Percentiles rank a stretch among this genome's conserved stretches.
These are phyloP conservation scores for Debaryomyces udenii DNA, from an alignment of 1,139 yeast species.

Conservation along the genomic window DNA sequence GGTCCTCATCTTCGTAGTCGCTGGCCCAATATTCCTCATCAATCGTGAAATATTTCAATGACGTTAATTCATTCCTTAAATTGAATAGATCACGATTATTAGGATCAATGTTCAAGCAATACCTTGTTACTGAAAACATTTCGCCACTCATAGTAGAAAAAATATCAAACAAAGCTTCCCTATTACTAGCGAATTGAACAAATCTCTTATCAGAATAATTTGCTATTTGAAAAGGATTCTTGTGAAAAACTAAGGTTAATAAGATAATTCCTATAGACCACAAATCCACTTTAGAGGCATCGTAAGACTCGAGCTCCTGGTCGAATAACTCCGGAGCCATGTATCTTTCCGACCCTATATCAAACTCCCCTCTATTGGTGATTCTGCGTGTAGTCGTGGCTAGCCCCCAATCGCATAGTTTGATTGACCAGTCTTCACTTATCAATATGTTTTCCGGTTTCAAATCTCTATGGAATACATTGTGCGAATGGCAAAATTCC, in stretches of 20 bases:
- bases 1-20: constrained; percentile 49
- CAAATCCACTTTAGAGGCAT: constrained; percentile 84
- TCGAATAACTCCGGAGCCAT: constrained; percentile 96
- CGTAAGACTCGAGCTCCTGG: constrained; percentile 61
- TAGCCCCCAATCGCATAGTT: constrained; percentile 90
- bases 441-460: constrained; percentile 89
- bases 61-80: constrained; percentile 61
- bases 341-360: constrained; percentile 91
- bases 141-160: constrained; percentile 90
- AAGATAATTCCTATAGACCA: constrained; percentile 94
- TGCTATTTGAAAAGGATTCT: constrained; percentile 88
- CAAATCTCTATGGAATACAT: constrained; percentile 84
- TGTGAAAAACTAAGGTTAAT: constrained; percentile 82
- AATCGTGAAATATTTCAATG: constrained; percentile 72
- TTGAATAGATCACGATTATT: constrained; percentile 69
- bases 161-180: constrained; percentile 90
- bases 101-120: constrained; percentile 84
- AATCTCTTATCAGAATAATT: constrained; percentile 83
- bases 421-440: constrained; percentile 76
- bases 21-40: constrained; percentile 72
- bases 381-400: constrained; percentile 70
- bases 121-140: constrained; percentile 78
- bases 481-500: constrained; percentile 70
- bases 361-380: constrained; percentile 63
- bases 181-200: constrained; percentile 80